Conservation (phyloP, 2,329 filamentous ascomycete genomes). For the Fusarium floridanum region DNA sequence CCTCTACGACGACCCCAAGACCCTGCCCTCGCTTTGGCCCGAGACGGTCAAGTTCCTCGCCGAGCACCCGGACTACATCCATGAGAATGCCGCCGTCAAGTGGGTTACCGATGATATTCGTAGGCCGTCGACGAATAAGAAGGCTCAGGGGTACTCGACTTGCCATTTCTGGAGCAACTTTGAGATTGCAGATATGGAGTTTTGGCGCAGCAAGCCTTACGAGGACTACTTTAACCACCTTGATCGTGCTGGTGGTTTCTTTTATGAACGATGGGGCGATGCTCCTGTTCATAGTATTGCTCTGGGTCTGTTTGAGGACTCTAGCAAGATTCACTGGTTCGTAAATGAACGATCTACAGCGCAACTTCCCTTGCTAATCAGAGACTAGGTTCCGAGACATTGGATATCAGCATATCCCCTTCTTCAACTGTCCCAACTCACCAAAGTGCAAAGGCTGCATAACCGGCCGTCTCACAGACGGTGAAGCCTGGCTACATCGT, state of each 20-base stretch:
- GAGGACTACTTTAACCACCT: slow-evolving; percentile 97
- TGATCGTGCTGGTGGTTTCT: slow-evolving; percentile 97
- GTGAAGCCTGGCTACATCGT: slow-evolving; percentile 84
- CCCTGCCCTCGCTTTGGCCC: slow-evolving; percentile 92
- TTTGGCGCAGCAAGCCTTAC: slow-evolving; percentile 91
- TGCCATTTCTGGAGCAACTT: slow-evolving; percentile 99
- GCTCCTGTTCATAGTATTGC: slow-evolving; percentile 97
- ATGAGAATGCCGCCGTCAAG: slow-evolving; percentile 85
- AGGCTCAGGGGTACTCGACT: slow-evolving; percentile 93
- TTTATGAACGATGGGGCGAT: slow-evolving; percentile 98
- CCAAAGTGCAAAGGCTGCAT: slow-evolving; percentile 91
- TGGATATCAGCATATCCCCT: slow-evolving; percentile 97
- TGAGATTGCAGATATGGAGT: slow-evolving; percentile 92
- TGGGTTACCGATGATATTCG: slow-evolving; percentile 86
- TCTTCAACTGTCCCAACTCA: slow-evolving; percentile 98
- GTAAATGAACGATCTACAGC: slow-evolving; percentile 47
- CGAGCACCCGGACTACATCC: slow-evolving; percentile 83
- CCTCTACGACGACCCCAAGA: slow-evolving; percentile 91
- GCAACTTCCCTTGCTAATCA: neutral
- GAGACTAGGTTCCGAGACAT: slow-evolving; percentile 93
- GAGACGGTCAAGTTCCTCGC: slow-evolving; percentile 92
- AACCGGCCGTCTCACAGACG: slow-evolving; percentile 90
- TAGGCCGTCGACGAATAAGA: slow-evolving; percentile 82
- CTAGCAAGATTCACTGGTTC: slow-evolving; percentile 91
- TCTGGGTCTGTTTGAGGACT: slow-evolving; percentile 91